Conservation (phyloP, 2,329 filamentous ascomycete genomes). For the Aureobasidium sp. region DNA sequence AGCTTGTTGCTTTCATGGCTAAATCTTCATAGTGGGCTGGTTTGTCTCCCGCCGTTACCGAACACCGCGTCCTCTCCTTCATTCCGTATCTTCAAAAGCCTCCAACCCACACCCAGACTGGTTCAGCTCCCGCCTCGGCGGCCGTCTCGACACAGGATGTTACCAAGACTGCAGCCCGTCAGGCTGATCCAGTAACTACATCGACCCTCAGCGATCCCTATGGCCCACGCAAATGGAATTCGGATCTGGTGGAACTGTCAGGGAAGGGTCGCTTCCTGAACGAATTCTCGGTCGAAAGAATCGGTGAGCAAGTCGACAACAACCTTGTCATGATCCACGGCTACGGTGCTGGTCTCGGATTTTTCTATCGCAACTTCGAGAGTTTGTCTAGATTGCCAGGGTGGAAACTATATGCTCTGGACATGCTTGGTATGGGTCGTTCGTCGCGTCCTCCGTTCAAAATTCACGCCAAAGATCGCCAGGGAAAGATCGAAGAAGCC, state of each 20-base stretch:
- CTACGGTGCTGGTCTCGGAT: constrained; percentile 90
- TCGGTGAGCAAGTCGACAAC: constrained; percentile 72
- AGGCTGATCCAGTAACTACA: constrained; percentile 39
- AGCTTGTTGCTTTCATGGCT: neutral
- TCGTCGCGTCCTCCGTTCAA: constrained; percentile 77
- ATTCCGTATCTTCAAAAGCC: constrained; percentile 74
- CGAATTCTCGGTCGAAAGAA: constrained; percentile 82
- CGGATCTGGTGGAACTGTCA: constrained; percentile 72
- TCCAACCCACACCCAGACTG: constrained; percentile 61
- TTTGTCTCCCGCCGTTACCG: constrained; percentile 73
- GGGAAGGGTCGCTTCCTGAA: constrained; percentile 86
- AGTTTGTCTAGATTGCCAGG: constrained; percentile 68
- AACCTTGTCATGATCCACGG: constrained; percentile 94
- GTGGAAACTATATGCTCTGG: constrained; percentile 89
- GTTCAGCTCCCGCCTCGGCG: constrained; percentile 43
- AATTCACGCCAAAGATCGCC: constrained; percentile 72
- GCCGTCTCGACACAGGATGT: constrained; percentile 35
- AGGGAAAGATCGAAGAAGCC: constrained; percentile 77
- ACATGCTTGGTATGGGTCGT: constrained; percentile 91
- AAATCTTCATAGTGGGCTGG: constrained; percentile 65
- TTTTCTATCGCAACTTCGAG: constrained; percentile 99
- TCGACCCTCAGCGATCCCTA: constrained; percentile 60
- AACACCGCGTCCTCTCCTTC: constrained; percentile 79
- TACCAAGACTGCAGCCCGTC: constrained; percentile 25
- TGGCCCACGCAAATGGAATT: constrained; percentile 79